Percentiles rank a stretch among this genome's conserved stretches.
Evolutionary conservation across 2,329 filamentous ascomycete genomes (phyloP).

Genomic region (Aspergillus proliferans): DNA sequence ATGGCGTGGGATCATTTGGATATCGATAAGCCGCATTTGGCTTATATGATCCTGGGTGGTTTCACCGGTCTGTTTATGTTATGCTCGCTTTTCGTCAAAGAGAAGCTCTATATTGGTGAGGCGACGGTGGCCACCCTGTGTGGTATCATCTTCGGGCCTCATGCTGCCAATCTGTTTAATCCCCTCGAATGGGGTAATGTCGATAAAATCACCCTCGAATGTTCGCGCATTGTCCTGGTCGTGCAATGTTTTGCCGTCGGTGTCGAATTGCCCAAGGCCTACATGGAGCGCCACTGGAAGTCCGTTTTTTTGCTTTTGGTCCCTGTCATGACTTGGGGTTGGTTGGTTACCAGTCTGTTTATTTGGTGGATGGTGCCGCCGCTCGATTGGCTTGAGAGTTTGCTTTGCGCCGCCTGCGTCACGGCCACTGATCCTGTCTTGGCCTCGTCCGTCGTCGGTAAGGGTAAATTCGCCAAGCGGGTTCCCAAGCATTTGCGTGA

Average conservation of each 20-base stretch:
- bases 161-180: slow-evolving; percentile 59
- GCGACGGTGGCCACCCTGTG: slow-evolving; percentile 78
- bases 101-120: slow-evolving; percentile 97
- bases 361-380: slow-evolving; percentile 83
- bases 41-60: slow-evolving; percentile 95
- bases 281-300: slow-evolving; percentile 97
- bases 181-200: slow-evolving; percentile 58
- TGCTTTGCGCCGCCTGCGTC: slow-evolving; percentile 84
- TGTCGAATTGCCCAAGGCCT: slow-evolving; percentile 63
- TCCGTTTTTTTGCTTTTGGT: slow-evolving; percentile 83
- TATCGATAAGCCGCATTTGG: slow-evolving; percentile 92
- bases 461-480: slow-evolving; percentile 96
- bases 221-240: slow-evolving; percentile 65
- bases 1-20: slow-evolving; percentile 49
- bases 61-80: slow-evolving; percentile 99
- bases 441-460: slow-evolving; percentile 95
- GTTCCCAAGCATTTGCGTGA: slow-evolving; percentile 97
- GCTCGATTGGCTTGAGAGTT: slow-evolving; percentile 81
- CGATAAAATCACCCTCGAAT: slow-evolving; percentile 63
- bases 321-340: slow-evolving; percentile 96
- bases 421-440: slow-evolving; percentile 96
- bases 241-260: slow-evolving; percentile 69
- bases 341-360: slow-evolving; percentile 74
- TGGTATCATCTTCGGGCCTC: slow-evolving; percentile 64
- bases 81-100: slow-evolving; percentile 95